These are phyloP conservation scores for Termitomyces sp. DNA, from an alignment of 768 basidiomycete genomes.

Conservation along the genomic window DNA sequence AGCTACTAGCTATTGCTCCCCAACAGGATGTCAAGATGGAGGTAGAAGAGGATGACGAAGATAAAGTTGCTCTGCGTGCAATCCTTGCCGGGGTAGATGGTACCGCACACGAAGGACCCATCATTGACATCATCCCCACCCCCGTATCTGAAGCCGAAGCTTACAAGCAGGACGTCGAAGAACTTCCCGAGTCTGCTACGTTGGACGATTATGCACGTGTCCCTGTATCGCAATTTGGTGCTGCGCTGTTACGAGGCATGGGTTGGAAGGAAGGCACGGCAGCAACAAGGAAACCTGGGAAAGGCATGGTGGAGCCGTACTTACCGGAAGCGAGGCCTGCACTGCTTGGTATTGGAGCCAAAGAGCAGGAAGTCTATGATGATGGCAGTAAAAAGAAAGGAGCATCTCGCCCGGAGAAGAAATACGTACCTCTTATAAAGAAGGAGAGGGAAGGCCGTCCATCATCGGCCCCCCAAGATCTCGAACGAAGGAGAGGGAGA, in stretches of 20 bases:
- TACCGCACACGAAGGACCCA: slow-evolving; percentile 34
- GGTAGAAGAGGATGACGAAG: slow-evolving; percentile 60
- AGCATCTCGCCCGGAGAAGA: slow-evolving; percentile 56
- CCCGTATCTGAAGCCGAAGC: slow-evolving; percentile 79
- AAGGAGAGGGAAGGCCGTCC: slow-evolving; percentile 46
- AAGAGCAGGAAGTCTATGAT: slow-evolving; percentile 72
- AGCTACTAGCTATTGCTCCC: slow-evolving; percentile 13
- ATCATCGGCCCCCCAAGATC: slow-evolving; percentile 20
- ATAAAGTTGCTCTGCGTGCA: slow-evolving; percentile 77
- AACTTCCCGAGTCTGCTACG: slow-evolving; percentile 73
- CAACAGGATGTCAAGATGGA: slow-evolving; percentile 28
- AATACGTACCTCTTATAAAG: slow-evolving; percentile 83
- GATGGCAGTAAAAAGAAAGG: slow-evolving; percentile 60
- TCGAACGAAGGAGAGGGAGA: slow-evolving; percentile 25
- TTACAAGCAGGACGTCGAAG: slow-evolving; percentile 76
- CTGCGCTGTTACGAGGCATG: slow-evolving; percentile 93
- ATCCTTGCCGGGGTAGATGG: slow-evolving; percentile 59
- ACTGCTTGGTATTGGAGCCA: slow-evolving; percentile 90
- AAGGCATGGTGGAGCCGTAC: slow-evolving; percentile 73
- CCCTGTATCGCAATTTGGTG: slow-evolving; percentile 90
- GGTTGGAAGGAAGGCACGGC: slow-evolving; percentile 88
- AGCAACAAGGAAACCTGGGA: slow-evolving; percentile 59
- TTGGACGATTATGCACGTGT: slow-evolving; percentile 87
- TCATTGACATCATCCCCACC: slow-evolving; percentile 63
- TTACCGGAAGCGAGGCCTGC: slow-evolving; percentile 82